Conservation (phyloP, 352 stramenopile species). For the Phytopythium mirpurense region DNA sequence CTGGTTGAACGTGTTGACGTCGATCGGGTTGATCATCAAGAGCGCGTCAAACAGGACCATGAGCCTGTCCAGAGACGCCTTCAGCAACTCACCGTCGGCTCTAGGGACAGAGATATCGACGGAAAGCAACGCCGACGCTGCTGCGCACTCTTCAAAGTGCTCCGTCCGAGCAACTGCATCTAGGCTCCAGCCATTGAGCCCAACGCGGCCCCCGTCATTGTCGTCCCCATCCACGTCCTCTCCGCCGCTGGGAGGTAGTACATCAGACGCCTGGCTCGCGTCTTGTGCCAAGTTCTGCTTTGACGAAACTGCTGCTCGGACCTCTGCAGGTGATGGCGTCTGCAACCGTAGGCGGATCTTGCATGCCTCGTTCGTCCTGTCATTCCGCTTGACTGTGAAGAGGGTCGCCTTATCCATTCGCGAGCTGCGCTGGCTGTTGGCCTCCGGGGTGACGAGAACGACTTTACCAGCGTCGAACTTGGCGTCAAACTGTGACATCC, state of each 20-base stretch:
- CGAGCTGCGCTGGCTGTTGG: conserved; percentile 45
- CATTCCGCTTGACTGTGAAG: conserved; percentile 31
- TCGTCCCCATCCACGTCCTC: conserved; percentile 62
- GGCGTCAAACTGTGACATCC: conserved; percentile 63
- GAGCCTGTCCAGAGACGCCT: conserved; percentile 64
- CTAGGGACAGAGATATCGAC: conserved; percentile 56
- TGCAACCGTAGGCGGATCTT: conserved; percentile 45
- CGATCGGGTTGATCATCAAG: conserved; percentile 84
- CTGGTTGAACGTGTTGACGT: conserved; percentile 78
- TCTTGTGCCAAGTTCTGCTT: conserved; percentile 75
- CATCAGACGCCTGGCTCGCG: conserved; percentile 44
- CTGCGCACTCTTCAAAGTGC: conserved; percentile 51
- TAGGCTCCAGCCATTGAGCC: conserved; percentile 77
- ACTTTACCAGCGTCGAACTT: conserved; percentile 49
- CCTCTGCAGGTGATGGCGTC: conserved; percentile 36
- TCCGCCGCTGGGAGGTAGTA: conserved; percentile 19
- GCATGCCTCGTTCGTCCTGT: conserved; percentile 30
- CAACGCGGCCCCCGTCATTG: conserved; percentile 72
- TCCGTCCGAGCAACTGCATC: conserved; percentile 57
- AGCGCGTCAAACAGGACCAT: conserved; percentile 84
- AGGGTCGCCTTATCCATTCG: conserved; percentile 39
- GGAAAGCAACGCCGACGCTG: conserved; percentile 46
- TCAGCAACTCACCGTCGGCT: conserved; percentile 51
- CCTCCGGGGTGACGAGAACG: conserved; percentile 40
- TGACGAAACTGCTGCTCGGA: conserved; percentile 35